Evolutionary conservation across 2,329 filamentous ascomycete species (phyloP).

Genomic region (Epichloe sibirici): DNA sequence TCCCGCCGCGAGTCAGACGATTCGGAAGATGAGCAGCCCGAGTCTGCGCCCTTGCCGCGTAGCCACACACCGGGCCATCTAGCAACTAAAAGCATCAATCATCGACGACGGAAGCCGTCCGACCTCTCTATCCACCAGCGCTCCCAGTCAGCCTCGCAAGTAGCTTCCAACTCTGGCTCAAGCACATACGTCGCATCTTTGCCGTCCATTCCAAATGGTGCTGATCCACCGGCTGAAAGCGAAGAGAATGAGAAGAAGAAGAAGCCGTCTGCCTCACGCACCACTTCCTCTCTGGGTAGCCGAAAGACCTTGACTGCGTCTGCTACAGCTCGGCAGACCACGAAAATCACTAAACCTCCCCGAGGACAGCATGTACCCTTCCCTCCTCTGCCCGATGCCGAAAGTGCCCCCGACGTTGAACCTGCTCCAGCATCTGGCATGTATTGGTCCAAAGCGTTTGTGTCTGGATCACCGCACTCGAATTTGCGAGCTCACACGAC

Average conservation of each 20-base stretch:
- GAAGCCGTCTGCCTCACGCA: background rate
- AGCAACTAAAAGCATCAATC: conserved; percentile 41
- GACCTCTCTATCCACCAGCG: conserved; percentile 42
- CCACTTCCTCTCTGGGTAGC: conserved; percentile 16
- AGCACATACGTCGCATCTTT: conserved; percentile 12
- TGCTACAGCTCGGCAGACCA: conserved; percentile 9
- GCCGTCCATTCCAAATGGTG: conserved; percentile 13
- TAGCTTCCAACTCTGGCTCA: conserved; percentile 17
- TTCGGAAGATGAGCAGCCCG: conserved; percentile 22
- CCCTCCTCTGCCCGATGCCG: conserved; percentile 44
- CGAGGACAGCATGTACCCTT: conserved; percentile 35
- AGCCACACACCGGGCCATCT: conserved; percentile 53
- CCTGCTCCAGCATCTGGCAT: conserved; percentile 56
- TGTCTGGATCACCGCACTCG: conserved; percentile 50
- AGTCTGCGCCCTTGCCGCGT: conserved; percentile 31
- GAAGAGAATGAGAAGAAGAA: conserved; percentile 22
- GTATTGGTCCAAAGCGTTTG: conserved; percentile 57
- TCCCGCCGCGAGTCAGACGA: conserved; percentile 18
- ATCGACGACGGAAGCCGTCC: conserved; percentile 36
- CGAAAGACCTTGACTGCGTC: conserved; percentile 9
- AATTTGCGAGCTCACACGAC: conserved; percentile 55
- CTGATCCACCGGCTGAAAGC: conserved; percentile 16
- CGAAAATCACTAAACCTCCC: conserved; percentile 15
- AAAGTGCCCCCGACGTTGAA: conserved; percentile 45
- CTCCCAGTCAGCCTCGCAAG: conserved; percentile 36